A percentile compares a stretch with the other conserved stretches of the same genome.
These are phyloP conservation scores for Tubosaeta sp. DNA, from an alignment of 768 basidiomycete genomes.

Conservation along the genomic window DNA sequence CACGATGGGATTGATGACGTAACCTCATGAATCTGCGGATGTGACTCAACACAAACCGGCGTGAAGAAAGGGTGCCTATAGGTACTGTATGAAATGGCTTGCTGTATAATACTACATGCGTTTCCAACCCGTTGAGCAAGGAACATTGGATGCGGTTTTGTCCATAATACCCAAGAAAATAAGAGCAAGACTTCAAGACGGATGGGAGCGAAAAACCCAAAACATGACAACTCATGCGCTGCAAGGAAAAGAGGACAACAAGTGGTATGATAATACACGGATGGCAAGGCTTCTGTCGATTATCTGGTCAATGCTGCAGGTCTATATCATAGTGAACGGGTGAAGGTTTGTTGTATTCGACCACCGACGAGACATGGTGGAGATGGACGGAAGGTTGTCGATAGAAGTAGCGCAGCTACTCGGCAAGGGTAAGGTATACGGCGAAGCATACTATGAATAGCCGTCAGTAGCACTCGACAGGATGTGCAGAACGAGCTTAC, in stretches of 20 bases:
- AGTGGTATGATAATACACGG: constrained; percentile 13
- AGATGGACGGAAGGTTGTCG: constrained; percentile 32
- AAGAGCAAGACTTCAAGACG: constrained; percentile 28
- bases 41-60: not conserved
- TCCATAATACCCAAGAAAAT: constrained; percentile 29
- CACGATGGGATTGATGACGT: not conserved
- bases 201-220: not conserved
- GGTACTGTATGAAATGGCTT: constrained; percentile 25
- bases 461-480: constrained; percentile 3
- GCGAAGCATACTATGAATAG: constrained; percentile 15
- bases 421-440: constrained; percentile 23
- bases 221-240: not conserved
- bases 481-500: constrained; percentile 10
- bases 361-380: constrained; percentile 36
- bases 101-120: constrained; percentile 29
- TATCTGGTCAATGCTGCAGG: constrained; percentile 3
- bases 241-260: constrained; percentile 6
- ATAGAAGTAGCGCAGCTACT: constrained; percentile 29
- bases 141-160: constrained; percentile 22
- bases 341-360: constrained; percentile 31
- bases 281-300: constrained; percentile 7
- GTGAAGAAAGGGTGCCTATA: constrained; percentile 13
- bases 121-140: constrained; percentile 27
- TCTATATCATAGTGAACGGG: constrained; percentile 32
- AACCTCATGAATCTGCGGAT: not conserved